Conservation (phyloP, 2,329 filamentous ascomycete genomes). For the Colletotrichum nymphaeae region DNA sequence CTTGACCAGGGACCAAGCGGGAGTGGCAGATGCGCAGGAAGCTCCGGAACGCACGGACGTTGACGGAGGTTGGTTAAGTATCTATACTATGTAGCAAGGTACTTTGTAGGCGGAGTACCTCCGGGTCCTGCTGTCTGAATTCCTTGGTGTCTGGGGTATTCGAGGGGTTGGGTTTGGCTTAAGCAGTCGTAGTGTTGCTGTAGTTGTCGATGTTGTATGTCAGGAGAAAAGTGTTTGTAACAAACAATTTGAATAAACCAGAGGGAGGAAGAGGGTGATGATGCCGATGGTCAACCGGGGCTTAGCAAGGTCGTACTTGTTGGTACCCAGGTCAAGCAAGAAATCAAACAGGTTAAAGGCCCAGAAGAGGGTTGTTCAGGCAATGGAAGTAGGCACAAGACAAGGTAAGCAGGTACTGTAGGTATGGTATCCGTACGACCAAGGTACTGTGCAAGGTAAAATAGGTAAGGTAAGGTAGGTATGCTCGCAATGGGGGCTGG, state of each 20-base stretch:
- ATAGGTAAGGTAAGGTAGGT: no score
- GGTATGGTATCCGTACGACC: no score
- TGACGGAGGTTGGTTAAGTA: slow-evolving; percentile 3
- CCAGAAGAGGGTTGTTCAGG: neutral
- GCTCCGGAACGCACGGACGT: slow-evolving; percentile 36
- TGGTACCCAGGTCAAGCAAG: neutral
- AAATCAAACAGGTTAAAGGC: neutral
- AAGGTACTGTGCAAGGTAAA: no score
- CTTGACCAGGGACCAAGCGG: slow-evolving; percentile 29
- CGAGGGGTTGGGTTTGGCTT: neutral
- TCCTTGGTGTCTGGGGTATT: neutral
- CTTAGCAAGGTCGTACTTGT: neutral
- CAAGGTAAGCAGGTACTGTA: neutral
- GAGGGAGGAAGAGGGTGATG: neutral
- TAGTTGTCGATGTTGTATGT: neutral
- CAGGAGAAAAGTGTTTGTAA: neutral
- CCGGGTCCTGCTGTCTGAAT: no score
- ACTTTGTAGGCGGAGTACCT: neutral
- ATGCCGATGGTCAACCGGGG: neutral
- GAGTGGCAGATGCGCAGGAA: slow-evolving; percentile 32
- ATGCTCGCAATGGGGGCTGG: neutral
- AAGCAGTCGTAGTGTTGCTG: neutral
- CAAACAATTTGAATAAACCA: neutral
- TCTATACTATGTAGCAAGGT: no score
- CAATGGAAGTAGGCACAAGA: neutral